A percentile compares a stretch with the other conserved stretches of the same genome.
Conservation (phyloP, 768 basidiomycete genomes). For the Hemileccinum impolitum region DNA sequence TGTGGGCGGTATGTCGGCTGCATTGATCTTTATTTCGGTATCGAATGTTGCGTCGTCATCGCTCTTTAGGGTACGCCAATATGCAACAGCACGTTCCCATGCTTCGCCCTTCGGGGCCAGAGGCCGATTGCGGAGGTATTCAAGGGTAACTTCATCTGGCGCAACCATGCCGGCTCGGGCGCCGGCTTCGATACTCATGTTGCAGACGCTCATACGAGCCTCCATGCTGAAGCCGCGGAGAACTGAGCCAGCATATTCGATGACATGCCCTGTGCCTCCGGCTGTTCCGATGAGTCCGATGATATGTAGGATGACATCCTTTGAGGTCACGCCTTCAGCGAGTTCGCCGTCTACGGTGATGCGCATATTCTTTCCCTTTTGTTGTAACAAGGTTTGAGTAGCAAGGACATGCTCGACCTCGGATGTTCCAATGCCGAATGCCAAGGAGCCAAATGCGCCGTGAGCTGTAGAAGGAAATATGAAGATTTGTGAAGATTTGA, state of each 20-base stretch:
- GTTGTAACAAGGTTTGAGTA: slow-evolving; percentile 85
- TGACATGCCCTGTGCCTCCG: slow-evolving; percentile 87
- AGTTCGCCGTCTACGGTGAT: slow-evolving; percentile 84
- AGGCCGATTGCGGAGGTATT: slow-evolving; percentile 78
- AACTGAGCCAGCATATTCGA: slow-evolving; percentile 89
- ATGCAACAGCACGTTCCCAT: slow-evolving; percentile 83
- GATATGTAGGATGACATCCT: slow-evolving; percentile 88
- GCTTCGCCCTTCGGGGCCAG: slow-evolving; percentile 79
- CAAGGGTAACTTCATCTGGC: slow-evolving; percentile 83
- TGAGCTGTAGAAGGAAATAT: slow-evolving; percentile 50
- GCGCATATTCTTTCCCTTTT: slow-evolving; percentile 89
- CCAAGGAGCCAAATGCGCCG: slow-evolving; percentile 89
- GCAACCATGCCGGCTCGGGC: slow-evolving; percentile 93
- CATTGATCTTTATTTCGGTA: slow-evolving; percentile 72
- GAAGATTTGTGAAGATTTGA: background rate
- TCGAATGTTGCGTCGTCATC: slow-evolving; percentile 87
- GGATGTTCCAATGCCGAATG: slow-evolving; percentile 91
- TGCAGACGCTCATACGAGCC: slow-evolving; percentile 87
- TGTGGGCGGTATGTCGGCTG: slow-evolving; percentile 84
- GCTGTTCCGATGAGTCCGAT: slow-evolving; percentile 93
- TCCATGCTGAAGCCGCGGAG: slow-evolving; percentile 87
- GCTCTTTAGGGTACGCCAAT: slow-evolving; percentile 77
- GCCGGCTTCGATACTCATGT: slow-evolving; percentile 95
- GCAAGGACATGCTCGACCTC: slow-evolving; percentile 94
- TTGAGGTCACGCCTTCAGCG: slow-evolving; percentile 78